Percentiles rank a stretch among this genome's conserved stretches.
phyloP scores from a whole-genome alignment of 495 filamentous ascomycete genomes.

The Aspergillus heteromorphus region DNA sequence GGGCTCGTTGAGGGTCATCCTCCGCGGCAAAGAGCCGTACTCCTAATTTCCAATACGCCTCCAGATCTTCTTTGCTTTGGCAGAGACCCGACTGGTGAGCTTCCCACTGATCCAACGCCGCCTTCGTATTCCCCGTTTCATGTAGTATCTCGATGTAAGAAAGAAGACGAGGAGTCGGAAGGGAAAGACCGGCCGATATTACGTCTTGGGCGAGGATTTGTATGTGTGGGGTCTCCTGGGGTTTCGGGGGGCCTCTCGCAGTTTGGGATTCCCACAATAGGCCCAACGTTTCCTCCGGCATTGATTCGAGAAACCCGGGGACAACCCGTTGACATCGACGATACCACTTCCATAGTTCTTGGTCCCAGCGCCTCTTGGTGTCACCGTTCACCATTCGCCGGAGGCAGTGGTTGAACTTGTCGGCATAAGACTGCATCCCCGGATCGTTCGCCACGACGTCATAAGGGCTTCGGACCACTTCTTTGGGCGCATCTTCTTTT shows the following conservation, averaged over 20 bases:
- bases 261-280: constrained; percentile 44
- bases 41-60: constrained; percentile 63
- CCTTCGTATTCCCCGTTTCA: constrained; percentile 49
- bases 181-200: constrained; percentile 42
- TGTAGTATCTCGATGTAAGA: constrained; percentile 62
- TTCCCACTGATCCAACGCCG: constrained; percentile 63
- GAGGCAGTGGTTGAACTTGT: constrained; percentile 29
- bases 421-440: constrained; percentile 27
- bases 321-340: constrained; percentile 37
- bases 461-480: constrained; percentile 16
- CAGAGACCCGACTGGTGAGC: constrained; percentile 49
- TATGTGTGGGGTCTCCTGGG: constrained; percentile 51
- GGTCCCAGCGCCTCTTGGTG: constrained; percentile 22
- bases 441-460: constrained; percentile 19
- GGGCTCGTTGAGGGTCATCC: constrained; percentile 58
- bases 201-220: constrained; percentile 59
- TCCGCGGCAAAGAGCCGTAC: constrained; percentile 58
- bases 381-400: constrained; percentile 18
- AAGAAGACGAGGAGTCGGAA: constrained; percentile 54
- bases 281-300: constrained; percentile 32
- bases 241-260: constrained; percentile 34
- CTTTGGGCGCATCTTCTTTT: constrained; percentile 16
- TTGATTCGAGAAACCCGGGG: constrained; percentile 31
- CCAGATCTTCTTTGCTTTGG: constrained; percentile 42
- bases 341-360: constrained; percentile 43